Base-by-base conservation (phyloP, 805 yeast genomes). In the Candida saitoana region DNA sequence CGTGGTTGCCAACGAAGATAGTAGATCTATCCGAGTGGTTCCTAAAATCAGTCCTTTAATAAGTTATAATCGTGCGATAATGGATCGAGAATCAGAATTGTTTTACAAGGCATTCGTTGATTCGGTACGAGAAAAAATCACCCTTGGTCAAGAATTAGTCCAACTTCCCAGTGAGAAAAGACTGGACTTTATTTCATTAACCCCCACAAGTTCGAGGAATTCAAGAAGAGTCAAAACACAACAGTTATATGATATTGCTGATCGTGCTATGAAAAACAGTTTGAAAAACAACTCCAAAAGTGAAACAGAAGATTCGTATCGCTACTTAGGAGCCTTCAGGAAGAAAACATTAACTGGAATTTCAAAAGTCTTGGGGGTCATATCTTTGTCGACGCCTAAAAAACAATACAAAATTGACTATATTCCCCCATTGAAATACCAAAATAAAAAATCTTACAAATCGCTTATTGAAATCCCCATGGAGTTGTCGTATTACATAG, bases 351-450 rank as follows among this genome's bases (percentile, higher is more conserved):
- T 69, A 16, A 60, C 72, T 3, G 67, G 70, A 1, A 41, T 45
- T 15, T 50, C 62, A 33, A 59, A 61, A 42, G 47, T 54, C 1
- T 45, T 55, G 36, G 72, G 72, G 1, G 44, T 62, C 2, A 38
- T 69, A 1, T 59, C 69, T 2, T 54, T 69, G 9, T 52, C 67
- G 12, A 63, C 71, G 0, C 72, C 72, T 1, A 62, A 65, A 41
- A 46, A 48, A 4, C 50, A 50, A 12, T 63, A 67, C 42, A 41
- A 41, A 4, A 46, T 59, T 3, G 49, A 49, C 3, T 69, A 69
- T 43, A 55, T 59, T 5, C 62, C 71, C 2, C 73, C 75, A 3
- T 16, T 42, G 2, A 50, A 47, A 39, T 66, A 48, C 38, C 47
- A 71, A 19, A 45, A 44, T 12, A 33, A 12, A n/a, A 29, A 38